These are phyloP conservation scores for Claviceps citrina DNA, from an alignment of 2,329 filamentous ascomycete genomes.

Conservation along the genomic window DNA sequence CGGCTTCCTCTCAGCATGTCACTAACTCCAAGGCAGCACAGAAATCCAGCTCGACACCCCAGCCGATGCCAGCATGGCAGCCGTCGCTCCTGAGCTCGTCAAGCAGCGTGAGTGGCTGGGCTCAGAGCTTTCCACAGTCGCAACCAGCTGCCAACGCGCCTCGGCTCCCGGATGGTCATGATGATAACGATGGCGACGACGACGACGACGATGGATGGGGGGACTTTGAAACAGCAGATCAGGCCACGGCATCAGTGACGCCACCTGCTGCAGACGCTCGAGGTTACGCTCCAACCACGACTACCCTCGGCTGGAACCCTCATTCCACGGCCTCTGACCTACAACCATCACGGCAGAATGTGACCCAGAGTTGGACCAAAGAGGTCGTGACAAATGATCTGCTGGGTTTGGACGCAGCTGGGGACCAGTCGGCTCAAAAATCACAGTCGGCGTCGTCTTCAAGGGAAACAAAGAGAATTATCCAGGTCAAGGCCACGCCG, in stretches of 20 bases:
- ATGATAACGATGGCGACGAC: constrained; percentile 38
- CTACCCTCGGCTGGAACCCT: neutral
- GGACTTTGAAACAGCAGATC: constrained; percentile 46
- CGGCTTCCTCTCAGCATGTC: too few species aligned
- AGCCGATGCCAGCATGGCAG: constrained; percentile 18
- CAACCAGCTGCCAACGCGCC: neutral
- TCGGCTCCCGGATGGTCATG: constrained; percentile 32
- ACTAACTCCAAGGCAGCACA: constrained; percentile 13
- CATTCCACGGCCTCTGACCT: neutral
- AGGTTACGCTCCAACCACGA: neutral
- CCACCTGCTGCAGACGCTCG: neutral
- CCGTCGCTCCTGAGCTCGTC: constrained; percentile 15
- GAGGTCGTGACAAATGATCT: neutral
- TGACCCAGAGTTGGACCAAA: too few species aligned
- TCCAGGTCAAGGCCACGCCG: constrained; percentile 12
- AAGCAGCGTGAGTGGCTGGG: constrained; percentile 10
- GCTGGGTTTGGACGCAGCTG: neutral
- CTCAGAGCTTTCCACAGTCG: neutral
- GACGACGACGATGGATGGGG: constrained; percentile 50
- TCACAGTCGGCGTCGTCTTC: constrained; percentile 4
- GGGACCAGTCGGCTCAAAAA: constrained; percentile 7
- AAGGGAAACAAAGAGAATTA: constrained; percentile 8
- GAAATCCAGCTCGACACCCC: constrained; percentile 6
- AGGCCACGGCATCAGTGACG: neutral
- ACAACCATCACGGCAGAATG: neutral